Evolutionary conservation across 176 grass and related monocot genomes (phyloP).

Genomic region (Pontederia crassipes): DNA sequence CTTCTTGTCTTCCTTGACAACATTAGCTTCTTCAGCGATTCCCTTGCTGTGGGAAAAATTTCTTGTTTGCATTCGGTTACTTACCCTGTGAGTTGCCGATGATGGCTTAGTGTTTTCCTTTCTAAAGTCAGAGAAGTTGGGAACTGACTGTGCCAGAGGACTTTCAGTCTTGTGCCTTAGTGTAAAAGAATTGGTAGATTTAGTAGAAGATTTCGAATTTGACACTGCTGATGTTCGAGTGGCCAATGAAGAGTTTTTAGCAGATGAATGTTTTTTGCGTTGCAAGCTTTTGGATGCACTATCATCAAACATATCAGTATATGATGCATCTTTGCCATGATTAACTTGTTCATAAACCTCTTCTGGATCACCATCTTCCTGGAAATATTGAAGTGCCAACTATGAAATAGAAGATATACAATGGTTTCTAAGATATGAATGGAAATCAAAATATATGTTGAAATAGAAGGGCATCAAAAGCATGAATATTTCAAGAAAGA

Average conservation of each 20-base stretch:
- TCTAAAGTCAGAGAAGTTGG: slow-evolving; percentile 73
- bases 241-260: slow-evolving; percentile 38
- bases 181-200: slow-evolving; percentile 38
- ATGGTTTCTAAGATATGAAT: too few species aligned
- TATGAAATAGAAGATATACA: slow-evolving; percentile 20
- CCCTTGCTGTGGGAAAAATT: slow-evolving; percentile 68
- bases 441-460: too few species aligned
- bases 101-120: slow-evolving; percentile 94
- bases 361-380: slow-evolving; percentile 52
- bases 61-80: slow-evolving; percentile 38
- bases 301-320: slow-evolving; percentile 65
- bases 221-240: slow-evolving; percentile 39
- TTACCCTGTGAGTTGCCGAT: slow-evolving; percentile 41
- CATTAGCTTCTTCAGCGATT: slow-evolving; percentile 53
- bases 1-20: slow-evolving; percentile 67
- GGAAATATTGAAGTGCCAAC: slow-evolving; percentile 43
- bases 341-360: slow-evolving; percentile 6
- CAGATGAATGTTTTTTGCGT: slow-evolving; percentile 55
- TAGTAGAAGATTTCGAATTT: slow-evolving; percentile 45
- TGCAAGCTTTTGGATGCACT: slow-evolving; percentile 65
- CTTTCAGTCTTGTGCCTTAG: slow-evolving; percentile 56
- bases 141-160: slow-evolving; percentile 74
- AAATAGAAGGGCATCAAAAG: too few species aligned
- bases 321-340: slow-evolving; percentile 20
- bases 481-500: too few species aligned